Evolutionary conservation across 2,329 filamentous ascomycete genomes (phyloP).

Genomic region (Tolypocladium tundrense): DNA sequence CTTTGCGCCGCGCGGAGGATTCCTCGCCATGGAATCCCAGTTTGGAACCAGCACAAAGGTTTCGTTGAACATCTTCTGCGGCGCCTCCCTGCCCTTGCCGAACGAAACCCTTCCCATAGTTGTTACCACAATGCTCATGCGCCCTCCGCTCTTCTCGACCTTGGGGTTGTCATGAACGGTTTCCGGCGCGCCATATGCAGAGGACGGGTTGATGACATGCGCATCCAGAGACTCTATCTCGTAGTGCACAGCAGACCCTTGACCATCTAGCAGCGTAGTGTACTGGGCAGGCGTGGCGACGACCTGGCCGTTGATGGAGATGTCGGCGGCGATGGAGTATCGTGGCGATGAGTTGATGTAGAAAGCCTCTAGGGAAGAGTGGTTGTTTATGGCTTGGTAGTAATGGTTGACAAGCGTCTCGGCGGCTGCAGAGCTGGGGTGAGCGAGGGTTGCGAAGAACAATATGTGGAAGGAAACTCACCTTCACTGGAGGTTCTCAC

Average conservation of each 20-base stretch:
- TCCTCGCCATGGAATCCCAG: conserved; percentile 45
- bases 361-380: conserved; percentile 53
- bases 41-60: conserved; percentile 74
- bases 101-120: conserved; percentile 65
- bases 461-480: conserved; percentile 8
- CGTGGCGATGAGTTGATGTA: conserved; percentile 53
- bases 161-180: conserved; percentile 28
- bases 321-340: conserved; percentile 50
- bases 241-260: conserved; percentile 50
- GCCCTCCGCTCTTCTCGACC: conserved; percentile 39
- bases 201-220: conserved; percentile 65
- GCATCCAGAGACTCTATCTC: conserved; percentile 68
- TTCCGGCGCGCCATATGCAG: conserved; percentile 45
- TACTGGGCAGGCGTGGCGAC: conserved; percentile 54
- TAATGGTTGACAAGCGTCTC: conserved; percentile 62
- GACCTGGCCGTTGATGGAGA: conserved; percentile 69
- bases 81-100: conserved; percentile 50
- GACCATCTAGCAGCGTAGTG: conserved; percentile 55
- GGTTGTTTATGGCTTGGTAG: conserved; percentile 62
- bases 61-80: conserved; percentile 65
- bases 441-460: not conserved
- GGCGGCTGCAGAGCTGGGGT: conserved; percentile 42
- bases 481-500: conserved; percentile 37
- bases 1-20: conserved; percentile 41
- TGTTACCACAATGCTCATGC: conserved; percentile 61